Evolutionary conservation across 805 yeast genomes (phyloP).

Genomic region (Ascoidea tarda): DNA sequence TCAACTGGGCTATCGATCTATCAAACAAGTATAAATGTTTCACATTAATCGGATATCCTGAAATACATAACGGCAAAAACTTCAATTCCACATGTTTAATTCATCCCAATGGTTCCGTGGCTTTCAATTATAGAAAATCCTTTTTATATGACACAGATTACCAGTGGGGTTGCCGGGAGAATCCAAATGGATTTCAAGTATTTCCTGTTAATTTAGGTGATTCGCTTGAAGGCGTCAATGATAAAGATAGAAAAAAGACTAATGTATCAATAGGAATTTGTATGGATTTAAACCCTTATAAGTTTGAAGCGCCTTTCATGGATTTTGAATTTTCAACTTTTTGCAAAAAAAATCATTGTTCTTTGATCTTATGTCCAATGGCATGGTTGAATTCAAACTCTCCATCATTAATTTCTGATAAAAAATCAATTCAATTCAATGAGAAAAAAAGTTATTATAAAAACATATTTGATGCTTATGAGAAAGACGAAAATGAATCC

Average conservation of each 20-base stretch:
- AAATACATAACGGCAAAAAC: slow-evolving; percentile 22
- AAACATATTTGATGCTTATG: slow-evolving; percentile 10
- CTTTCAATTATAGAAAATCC: slow-evolving; percentile 62
- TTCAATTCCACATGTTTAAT: slow-evolving; percentile 66
- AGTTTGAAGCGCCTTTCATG: slow-evolving; percentile 68
- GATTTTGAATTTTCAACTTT: slow-evolving; percentile 55
- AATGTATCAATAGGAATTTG: slow-evolving; percentile 69
- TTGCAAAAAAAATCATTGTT: slow-evolving; percentile 31
- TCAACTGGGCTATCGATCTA: slow-evolving; percentile 40
- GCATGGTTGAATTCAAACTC: slow-evolving; percentile 66
- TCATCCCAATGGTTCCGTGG: slow-evolving; percentile 38
- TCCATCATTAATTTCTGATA: slow-evolving; percentile 13
- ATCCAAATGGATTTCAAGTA: slow-evolving; percentile 42
- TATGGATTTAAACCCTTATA: slow-evolving; percentile 86
- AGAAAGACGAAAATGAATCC: slow-evolving; percentile 8
- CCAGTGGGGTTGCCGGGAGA: slow-evolving; percentile 65
- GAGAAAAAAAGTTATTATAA: slow-evolving; percentile 10
- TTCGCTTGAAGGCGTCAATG: slow-evolving; percentile 7
- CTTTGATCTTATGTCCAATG: slow-evolving; percentile 63
- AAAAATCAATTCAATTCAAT: slow-evolving; percentile 3
- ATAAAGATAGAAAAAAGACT: slow-evolving; percentile 15
- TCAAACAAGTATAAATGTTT: slow-evolving; percentile 40
- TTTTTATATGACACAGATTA: slow-evolving; percentile 71
- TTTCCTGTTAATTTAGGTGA: slow-evolving; percentile 27
- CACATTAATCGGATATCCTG: slow-evolving; percentile 79